These are phyloP conservation scores for Coccomyxa sp. DNA, from an alignment of 139 green algal species.

Conservation along the genomic window DNA sequence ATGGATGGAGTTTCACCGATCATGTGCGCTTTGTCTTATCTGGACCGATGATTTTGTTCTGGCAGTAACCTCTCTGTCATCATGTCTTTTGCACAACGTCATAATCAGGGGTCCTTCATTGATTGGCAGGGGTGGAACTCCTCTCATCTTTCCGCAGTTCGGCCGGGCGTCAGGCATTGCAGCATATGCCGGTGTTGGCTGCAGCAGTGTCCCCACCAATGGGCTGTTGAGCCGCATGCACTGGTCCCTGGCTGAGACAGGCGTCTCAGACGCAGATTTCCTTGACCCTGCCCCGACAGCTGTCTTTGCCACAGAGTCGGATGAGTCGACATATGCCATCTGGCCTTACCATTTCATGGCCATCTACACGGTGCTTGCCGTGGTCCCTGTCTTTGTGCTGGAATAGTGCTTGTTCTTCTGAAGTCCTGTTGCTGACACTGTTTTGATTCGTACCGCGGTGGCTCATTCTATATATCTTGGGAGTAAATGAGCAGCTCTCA, in stretches of 20 bases:
- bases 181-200: neutral
- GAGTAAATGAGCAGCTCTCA: too few relatives aligned
- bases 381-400: too few relatives aligned
- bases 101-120: too few relatives aligned
- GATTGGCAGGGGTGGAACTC: slow-evolving; percentile 24
- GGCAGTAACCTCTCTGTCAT: neutral
- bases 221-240: slow-evolving; percentile 36
- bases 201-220: slow-evolving; percentile 18
- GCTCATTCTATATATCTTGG: too few relatives aligned
- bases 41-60: neutral
- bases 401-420: too few relatives aligned
- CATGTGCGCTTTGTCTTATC: slow-evolving; percentile 1
- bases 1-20: slow-evolving; percentile 32
- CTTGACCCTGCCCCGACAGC: slow-evolving; percentile 1
- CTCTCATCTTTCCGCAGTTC: slow-evolving; percentile 32
- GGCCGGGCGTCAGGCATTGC: slow-evolving; percentile 11
- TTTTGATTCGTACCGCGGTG: too few relatives aligned
- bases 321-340: neutral
- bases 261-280: neutral
- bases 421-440: too few relatives aligned
- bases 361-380: slow-evolving; percentile 7
- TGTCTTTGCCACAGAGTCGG: neutral
- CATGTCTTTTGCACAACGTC: neutral
- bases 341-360: slow-evolving; percentile 36
- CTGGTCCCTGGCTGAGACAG: slow-evolving; percentile 30